phyloP scores from a whole-genome alignment of 306 rosid species.

The Pterocarpus macrocarpus region DNA sequence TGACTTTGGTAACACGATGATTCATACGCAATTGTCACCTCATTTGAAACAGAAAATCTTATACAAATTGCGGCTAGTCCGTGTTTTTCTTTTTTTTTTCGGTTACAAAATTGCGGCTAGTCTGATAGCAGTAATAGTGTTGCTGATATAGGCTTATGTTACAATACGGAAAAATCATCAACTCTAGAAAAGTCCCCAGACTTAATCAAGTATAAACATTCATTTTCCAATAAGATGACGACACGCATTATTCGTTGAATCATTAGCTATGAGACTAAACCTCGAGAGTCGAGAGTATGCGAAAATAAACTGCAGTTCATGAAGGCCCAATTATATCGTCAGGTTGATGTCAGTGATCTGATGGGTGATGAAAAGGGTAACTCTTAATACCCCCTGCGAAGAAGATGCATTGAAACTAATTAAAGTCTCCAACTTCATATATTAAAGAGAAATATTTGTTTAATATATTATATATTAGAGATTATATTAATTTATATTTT shows the following conservation, averaged over 20 bases:
- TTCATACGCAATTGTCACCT: constrained; percentile 24
- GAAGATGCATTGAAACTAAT: no score
- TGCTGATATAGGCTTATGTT: background rate
- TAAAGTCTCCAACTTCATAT: no score
- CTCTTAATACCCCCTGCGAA: background rate
- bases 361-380: constrained; percentile 19
- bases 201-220: background rate
- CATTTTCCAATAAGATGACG: background rate
- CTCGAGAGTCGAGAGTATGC: background rate
- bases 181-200: background rate
- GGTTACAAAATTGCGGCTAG: no score
- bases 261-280: constrained; percentile 5
- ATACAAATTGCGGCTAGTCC: background rate
- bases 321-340: background rate
- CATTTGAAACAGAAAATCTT: constrained; percentile 6
- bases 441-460: no score
- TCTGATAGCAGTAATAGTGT: background rate
- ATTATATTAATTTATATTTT: no score
- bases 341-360: constrained; percentile 3
- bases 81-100: no score
- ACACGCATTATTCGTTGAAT: background rate
- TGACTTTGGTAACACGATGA: constrained; percentile 2
- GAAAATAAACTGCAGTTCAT: background rate
- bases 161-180: background rate
- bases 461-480: no score